These are phyloP conservation scores for Penicillium longicatenatum DNA, from an alignment of 495 filamentous ascomycete species.

Conservation along the genomic window DNA sequence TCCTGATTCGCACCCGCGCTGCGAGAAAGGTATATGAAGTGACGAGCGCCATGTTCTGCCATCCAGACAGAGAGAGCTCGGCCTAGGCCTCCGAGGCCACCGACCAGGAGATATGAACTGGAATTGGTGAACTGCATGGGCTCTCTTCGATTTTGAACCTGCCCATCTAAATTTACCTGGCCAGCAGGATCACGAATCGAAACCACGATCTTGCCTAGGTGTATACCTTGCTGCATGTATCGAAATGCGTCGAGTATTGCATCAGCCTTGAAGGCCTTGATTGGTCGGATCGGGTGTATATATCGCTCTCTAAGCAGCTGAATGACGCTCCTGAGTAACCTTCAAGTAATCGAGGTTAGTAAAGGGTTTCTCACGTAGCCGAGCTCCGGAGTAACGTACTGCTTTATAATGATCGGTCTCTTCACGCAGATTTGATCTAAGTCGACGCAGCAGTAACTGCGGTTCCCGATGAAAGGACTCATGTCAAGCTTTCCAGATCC, in stretches of 20 bases:
- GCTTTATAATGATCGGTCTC: neutral
- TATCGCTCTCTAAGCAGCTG: slow-evolving; percentile 10
- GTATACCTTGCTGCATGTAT: slow-evolving; percentile 37
- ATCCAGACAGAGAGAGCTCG: neutral
- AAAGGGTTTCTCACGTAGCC: neutral
- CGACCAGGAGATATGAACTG: neutral
- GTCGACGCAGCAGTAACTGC: slow-evolving; percentile 26
- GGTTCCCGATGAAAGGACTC: slow-evolving; percentile 34
- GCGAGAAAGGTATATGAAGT: neutral
- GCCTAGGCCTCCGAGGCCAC: slow-evolving; percentile 2
- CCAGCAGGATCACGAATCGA: slow-evolving; percentile 1
- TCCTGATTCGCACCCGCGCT: neutral
- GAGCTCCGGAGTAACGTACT: slow-evolving; percentile 6
- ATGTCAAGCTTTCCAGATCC: slow-evolving; percentile 29
- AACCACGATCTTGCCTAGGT: slow-evolving; percentile 47
- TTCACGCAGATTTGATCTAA: slow-evolving; percentile 13
- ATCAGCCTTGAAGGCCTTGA: slow-evolving; percentile 23
- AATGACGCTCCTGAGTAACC: neutral
- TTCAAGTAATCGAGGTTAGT: too few relatives aligned
- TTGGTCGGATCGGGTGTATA: slow-evolving; percentile 37
- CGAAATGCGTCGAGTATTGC: slow-evolving; percentile 26
- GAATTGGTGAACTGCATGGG: neutral
- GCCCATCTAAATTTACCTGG: neutral
- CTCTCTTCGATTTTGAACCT: neutral
- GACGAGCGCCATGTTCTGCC: slow-evolving; percentile 1